phyloP scores from a whole-genome alignment of 768 basidiomycete genomes.

The Megacollybia marginata region DNA sequence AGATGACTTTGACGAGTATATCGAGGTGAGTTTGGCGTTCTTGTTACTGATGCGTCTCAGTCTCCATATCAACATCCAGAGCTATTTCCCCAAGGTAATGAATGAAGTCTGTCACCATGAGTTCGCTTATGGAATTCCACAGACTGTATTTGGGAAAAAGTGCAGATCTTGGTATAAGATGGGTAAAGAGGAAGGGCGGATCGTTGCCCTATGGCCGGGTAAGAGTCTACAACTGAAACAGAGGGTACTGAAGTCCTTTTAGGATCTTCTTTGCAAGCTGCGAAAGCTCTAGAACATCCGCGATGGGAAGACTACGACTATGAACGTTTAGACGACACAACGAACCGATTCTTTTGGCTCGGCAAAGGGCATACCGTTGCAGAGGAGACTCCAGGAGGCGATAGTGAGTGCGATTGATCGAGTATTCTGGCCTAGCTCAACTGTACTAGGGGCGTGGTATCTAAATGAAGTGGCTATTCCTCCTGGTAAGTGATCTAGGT shows the following conservation, averaged over 20 bases:
- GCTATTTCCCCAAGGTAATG: slow-evolving; percentile 38
- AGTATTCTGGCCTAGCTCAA: neutral
- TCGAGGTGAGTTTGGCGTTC: slow-evolving; percentile 32
- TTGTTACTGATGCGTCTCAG: neutral
- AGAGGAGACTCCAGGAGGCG: slow-evolving; percentile 34
- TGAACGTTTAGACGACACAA: slow-evolving; percentile 32
- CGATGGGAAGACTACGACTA: slow-evolving; percentile 63
- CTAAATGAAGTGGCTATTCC: slow-evolving; percentile 1
- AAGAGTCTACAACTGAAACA: slow-evolving; percentile 3
- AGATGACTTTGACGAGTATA: slow-evolving; percentile 52
- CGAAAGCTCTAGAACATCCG: slow-evolving; percentile 40
- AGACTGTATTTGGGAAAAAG: slow-evolving; percentile 53
- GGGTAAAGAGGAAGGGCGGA: slow-evolving; percentile 49
- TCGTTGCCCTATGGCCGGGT: slow-evolving; percentile 58
- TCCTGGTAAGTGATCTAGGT: neutral
- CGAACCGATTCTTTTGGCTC: slow-evolving; percentile 50
- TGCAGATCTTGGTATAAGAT: slow-evolving; percentile 62
- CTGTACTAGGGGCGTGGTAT: slow-evolving; percentile 6
- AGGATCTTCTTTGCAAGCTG: slow-evolving; percentile 49
- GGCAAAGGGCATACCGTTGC: slow-evolving; percentile 53
- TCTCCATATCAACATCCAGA: slow-evolving; percentile 16
- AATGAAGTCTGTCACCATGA: neutral
- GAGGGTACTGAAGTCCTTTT: neutral
- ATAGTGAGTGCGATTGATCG: slow-evolving; percentile 19
- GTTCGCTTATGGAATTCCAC: neutral